Percentiles rank a stretch among this genome's conserved stretches.
Conservation (phyloP, 768 basidiomycete genomes). For the Rhodotorula diobovata region DNA sequence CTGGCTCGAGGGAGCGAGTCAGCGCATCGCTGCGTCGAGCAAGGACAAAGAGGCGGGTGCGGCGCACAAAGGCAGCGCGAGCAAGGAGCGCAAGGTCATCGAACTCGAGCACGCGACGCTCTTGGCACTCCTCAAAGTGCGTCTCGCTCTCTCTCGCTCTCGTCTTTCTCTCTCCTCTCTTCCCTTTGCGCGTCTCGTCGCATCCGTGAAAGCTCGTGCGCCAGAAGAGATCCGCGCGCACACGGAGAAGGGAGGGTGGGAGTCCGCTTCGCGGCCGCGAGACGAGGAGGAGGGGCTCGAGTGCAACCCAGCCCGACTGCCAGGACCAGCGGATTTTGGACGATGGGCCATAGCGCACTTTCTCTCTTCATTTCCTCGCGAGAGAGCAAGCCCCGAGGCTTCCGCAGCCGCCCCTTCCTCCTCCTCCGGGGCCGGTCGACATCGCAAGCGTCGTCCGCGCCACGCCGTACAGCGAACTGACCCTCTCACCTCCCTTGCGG, state of each 20-base stretch:
- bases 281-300: neutral
- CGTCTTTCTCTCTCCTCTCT: neutral
- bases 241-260: too few relatives aligned
- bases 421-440: neutral
- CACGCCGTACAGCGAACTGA: neutral
- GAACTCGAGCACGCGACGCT: conserved; percentile 24
- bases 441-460: neutral
- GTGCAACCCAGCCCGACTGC: too few relatives aligned
- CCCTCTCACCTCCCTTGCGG: neutral
- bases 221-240: too few relatives aligned
- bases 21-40: neutral
- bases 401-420: neutral
- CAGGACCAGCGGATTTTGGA: too few relatives aligned
- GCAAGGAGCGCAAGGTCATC: conserved; percentile 6
- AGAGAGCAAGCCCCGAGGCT: neutral
- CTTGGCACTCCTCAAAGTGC: conserved; percentile 15
- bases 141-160: neutral
- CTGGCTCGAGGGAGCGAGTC: conserved; percentile 19
- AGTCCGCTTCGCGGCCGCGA: too few relatives aligned
- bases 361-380: neutral
- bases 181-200: neutral
- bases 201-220: too few relatives aligned
- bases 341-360: neutral
- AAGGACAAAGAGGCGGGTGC: conserved; percentile 8
- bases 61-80: too few relatives aligned